Evolutionary conservation across 169 alveolate species (phyloP).

Genomic region (Blepharisma undulans): DNA sequence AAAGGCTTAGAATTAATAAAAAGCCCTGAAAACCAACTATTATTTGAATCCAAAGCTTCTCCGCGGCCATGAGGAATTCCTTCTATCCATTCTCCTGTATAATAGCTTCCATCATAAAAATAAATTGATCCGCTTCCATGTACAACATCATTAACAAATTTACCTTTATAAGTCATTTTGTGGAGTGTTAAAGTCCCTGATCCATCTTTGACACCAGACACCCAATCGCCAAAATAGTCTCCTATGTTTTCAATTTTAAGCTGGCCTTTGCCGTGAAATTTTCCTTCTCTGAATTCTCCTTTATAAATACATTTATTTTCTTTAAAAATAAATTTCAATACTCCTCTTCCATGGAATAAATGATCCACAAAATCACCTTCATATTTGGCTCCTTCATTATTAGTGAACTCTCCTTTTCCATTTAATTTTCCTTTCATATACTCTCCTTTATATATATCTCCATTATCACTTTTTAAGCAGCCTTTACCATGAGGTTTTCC

Average conservation of each 20-base stretch:
- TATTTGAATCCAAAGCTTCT: constrained; percentile 6
- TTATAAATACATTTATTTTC: not conserved
- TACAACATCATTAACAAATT: not conserved
- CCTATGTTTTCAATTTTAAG: not conserved
- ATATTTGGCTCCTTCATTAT: not conserved
- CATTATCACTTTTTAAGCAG: not conserved
- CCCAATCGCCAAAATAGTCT: not conserved
- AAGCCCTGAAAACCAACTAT: not conserved
- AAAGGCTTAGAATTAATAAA: not conserved
- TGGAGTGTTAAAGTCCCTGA: not conserved
- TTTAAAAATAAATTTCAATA: not conserved
- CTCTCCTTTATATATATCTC: constrained; percentile 15
- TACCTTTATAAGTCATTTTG: not conserved
- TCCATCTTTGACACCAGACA: not conserved
- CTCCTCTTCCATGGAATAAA: constrained; percentile 27
- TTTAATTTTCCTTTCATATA: constrained; percentile 13
- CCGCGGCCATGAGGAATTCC: constrained; percentile 15
- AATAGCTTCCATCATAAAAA: constrained; percentile 20
- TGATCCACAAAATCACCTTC: not conserved
- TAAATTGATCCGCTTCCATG: not conserved
- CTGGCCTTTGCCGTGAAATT: constrained; percentile 7
- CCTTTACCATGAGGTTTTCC: constrained; percentile 13
- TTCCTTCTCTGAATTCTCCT: not conserved
- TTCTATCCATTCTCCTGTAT: not conserved
- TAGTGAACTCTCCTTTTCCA: constrained; percentile 16